These are phyloP conservation scores for Cladosporium austrohemisphaericum DNA, from an alignment of 2,329 filamentous ascomycete species.

Conservation along the genomic window DNA sequence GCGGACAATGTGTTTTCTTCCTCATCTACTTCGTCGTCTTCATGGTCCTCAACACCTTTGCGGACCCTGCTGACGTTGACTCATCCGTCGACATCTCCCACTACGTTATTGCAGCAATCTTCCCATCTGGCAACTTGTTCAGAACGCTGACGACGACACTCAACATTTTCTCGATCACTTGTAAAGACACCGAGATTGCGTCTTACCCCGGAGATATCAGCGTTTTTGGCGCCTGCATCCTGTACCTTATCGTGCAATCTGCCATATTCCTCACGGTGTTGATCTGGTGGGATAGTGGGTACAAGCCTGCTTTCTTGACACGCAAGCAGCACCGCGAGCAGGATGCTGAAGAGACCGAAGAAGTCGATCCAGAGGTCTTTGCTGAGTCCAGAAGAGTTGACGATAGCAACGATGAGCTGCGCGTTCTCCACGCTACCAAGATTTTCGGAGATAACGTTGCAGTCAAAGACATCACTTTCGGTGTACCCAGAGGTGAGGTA, in stretches of 20 bases:
- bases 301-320: constrained; percentile 55
- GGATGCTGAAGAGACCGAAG: constrained; percentile 42
- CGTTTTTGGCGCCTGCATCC: constrained; percentile 77
- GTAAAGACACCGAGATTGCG: constrained; percentile 59
- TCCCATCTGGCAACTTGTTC: constrained; percentile 72
- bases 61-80: constrained; percentile 66
- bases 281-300: constrained; percentile 75
- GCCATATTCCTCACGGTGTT: constrained; percentile 67
- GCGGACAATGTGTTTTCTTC: constrained; percentile 60
- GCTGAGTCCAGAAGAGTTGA: constrained; percentile 63
- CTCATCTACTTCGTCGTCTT: constrained; percentile 47
- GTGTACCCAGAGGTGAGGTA: constrained; percentile 73
- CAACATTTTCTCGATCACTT: constrained; percentile 80
- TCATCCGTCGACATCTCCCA: constrained; percentile 64
- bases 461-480: constrained; percentile 85
- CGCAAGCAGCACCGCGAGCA: constrained; percentile 41
- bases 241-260: constrained; percentile 75
- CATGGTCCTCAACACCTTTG: constrained; percentile 60
- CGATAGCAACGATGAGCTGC: constrained; percentile 63
- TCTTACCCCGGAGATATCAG: constrained; percentile 66
- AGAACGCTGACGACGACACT: constrained; percentile 71
- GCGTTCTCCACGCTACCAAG: constrained; percentile 78
- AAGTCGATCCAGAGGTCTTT: constrained; percentile 55
- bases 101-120: constrained; percentile 68
- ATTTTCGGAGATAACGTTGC: constrained; percentile 71